Percentiles rank a stretch among this genome's conserved stretches.
Evolutionary conservation across 2,329 filamentous ascomycete species (phyloP).

Genomic region (Plectosphaerella cucumerina): DNA sequence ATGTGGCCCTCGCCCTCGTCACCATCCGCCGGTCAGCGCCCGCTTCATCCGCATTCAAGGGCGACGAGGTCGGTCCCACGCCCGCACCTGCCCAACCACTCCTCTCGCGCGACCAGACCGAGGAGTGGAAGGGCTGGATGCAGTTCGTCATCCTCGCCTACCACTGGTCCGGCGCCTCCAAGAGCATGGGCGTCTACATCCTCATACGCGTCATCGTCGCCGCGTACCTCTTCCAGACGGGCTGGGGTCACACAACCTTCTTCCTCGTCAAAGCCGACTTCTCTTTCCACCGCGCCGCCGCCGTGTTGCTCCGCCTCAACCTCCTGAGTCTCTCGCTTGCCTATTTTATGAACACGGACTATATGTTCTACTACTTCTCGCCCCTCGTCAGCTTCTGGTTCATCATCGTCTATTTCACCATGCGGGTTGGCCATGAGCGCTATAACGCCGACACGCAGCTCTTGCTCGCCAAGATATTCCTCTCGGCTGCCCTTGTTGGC

Average conservation of each 20-base stretch:
- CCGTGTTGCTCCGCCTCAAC: constrained; percentile 49
- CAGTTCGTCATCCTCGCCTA: constrained; percentile 49
- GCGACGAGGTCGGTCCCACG: constrained; percentile 6
- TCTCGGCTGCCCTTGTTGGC: constrained; percentile 34
- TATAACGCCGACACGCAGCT: constrained; percentile 37
- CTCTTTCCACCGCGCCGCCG: constrained; percentile 45
- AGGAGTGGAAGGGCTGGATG: constrained; percentile 66
- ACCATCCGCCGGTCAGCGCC: constrained; percentile 2
- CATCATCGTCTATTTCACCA: constrained; percentile 47
- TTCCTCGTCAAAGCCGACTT: constrained; percentile 53
- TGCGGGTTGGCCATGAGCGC: constrained; percentile 32
- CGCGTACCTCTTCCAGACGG: constrained; percentile 57
- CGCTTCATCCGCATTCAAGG: background rate
- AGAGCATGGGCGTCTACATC: constrained; percentile 46
- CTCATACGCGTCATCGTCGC: constrained; percentile 50
- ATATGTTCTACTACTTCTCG: constrained; percentile 50
- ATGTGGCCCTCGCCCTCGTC: background rate
- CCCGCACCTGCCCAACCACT: constrained; percentile 8
- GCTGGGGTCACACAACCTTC: constrained; percentile 57
- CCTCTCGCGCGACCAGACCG: constrained; percentile 50
- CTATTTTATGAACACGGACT: constrained; percentile 52
- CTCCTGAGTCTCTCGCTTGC: constrained; percentile 46
- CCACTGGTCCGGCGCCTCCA: constrained; percentile 51
- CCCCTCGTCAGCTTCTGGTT: constrained; percentile 60
- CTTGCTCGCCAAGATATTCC: constrained; percentile 41